Evolutionary conservation across 139 green algal genomes (phyloP), one percentile per base, ranked within the genome.

Genomic region (Micractinium sp.): DNA sequence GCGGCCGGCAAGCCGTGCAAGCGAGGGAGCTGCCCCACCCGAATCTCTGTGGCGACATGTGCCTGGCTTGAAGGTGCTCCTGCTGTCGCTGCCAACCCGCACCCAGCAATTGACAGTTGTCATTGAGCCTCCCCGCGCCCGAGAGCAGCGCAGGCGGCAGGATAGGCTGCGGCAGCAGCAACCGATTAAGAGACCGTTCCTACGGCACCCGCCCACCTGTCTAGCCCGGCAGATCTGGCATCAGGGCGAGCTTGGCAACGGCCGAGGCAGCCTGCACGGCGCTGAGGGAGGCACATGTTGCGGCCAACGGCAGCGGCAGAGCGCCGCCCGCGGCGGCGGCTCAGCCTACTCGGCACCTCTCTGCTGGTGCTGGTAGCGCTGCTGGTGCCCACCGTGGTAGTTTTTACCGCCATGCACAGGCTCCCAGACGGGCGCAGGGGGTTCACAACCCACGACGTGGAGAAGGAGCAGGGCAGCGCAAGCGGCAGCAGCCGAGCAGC

Each of bases 331-430:
- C 33, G 74, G 74, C 74, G n/a, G 74, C 74, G 35, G 33, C 74
- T 80, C 63, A 27, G 35, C n/a, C 74, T 38, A 12, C 63, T 80
- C 7, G 39, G 19, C 35, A 80, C 36, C 74, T 80, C 78, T 0
- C 41, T 84, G 78, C 41, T 84, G 16, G 71, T 71, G 4, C 71
- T 82, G 41, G 20, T 88, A 33, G 82, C 73, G 36, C 85, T 88
- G 36, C 25, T 82, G 31, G 71, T 41, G 5, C 85, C 85, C 69
- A 82, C 41, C 31, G 18, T 73, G n/a, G 85, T 88, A 19, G 71
- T 88, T 3, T 56, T 88, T 15, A 39, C 38, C 63, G 63, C 81
- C 27, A 53, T 88, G 31, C 69, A 53, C 41, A 74, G n/a, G 69
- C 71, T 81, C 41, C 85, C 85, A 36, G 85, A 87, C 25, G 76